Evolutionary conservation across 2,329 filamentous ascomycete genomes (phyloP).

Genomic region (Aureobasidium musti): DNA sequence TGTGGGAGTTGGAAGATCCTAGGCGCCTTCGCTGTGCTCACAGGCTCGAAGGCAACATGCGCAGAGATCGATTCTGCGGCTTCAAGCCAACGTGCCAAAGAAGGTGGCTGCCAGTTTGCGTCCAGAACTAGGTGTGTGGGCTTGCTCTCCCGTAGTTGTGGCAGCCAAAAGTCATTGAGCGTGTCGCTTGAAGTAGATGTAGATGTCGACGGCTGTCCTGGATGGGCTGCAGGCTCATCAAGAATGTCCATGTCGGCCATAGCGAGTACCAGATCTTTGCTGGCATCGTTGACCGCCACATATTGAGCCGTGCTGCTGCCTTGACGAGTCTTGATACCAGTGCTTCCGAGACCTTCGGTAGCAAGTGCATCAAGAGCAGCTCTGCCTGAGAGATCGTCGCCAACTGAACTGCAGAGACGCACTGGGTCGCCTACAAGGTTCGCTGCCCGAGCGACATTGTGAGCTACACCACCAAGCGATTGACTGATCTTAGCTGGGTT

Average conservation of each 20-base stretch:
- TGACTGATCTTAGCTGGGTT: slow-evolving; percentile 81
- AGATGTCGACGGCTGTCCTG: slow-evolving; percentile 3
- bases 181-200: slow-evolving; percentile 50
- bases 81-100: slow-evolving; percentile 68
- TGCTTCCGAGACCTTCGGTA: slow-evolving; percentile 63
- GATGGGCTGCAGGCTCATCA: slow-evolving; percentile 40
- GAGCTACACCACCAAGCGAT: slow-evolving; percentile 85
- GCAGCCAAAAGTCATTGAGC: slow-evolving; percentile 62
- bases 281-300: slow-evolving; percentile 79
- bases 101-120: slow-evolving; percentile 74
- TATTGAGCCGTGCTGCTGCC: slow-evolving; percentile 81
- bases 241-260: slow-evolving; percentile 97
- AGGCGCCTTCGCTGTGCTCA: slow-evolving; percentile 76
- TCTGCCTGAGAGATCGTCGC: slow-evolving; percentile 74
- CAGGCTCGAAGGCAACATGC: slow-evolving; percentile 80
- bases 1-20: slow-evolving; percentile 61
- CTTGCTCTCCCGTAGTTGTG: slow-evolving; percentile 56
- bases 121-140: slow-evolving; percentile 84
- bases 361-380: slow-evolving; percentile 69
- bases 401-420: slow-evolving; percentile 76
- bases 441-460: slow-evolving; percentile 85
- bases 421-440: slow-evolving; percentile 68
- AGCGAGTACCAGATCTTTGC: slow-evolving; percentile 82
- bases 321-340: slow-evolving; percentile 59
- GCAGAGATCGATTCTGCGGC: slow-evolving; percentile 59